These are phyloP conservation scores for Chrysochromulina parva DNA, from an alignment of 78 protist genomes.

Conservation along the genomic window DNA sequence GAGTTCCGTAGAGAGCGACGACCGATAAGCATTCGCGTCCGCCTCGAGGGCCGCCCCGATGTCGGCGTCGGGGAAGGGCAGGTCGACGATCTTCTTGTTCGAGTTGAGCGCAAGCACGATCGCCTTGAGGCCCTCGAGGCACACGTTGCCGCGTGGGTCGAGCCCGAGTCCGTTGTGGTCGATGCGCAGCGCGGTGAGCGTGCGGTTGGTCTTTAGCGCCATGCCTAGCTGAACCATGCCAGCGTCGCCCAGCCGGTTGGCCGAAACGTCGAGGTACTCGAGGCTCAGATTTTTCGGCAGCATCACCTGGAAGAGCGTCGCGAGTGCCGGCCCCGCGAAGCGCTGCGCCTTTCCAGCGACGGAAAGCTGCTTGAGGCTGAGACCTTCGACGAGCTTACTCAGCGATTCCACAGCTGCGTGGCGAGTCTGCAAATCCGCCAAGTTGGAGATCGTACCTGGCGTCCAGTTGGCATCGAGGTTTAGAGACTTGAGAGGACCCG, in stretches of 20 bases:
- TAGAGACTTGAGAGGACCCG: not conserved
- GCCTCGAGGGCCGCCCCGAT: not conserved
- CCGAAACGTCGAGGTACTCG: not conserved
- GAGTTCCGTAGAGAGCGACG: not conserved
- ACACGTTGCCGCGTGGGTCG: not conserved
- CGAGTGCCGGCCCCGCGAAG: not conserved
- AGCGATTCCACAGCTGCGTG: no score
- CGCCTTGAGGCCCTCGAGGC: not conserved
- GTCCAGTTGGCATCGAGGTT: no score
- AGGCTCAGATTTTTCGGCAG: not conserved
- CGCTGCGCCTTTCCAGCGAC: no score
- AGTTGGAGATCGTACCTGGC: no score
- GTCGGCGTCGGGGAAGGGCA: slow-evolving; percentile 6
- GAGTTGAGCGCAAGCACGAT: not conserved
- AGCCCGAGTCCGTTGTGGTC: no score
- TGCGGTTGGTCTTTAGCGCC: not conserved
- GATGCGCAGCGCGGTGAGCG: not conserved
- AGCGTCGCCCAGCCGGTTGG: not conserved
- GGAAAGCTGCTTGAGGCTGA: no score
- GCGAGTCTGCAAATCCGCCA: no score
- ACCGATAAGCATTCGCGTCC: not conserved
- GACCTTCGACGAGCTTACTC: no score
- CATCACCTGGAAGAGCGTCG: not conserved
- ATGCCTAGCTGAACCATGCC: not conserved
- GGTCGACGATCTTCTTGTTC: not conserved